Evolutionary conservation across 2,329 filamentous ascomycete species (phyloP), one percentile per base, ranked within the genome.

Genomic region (Grosmannia huntii): DNA sequence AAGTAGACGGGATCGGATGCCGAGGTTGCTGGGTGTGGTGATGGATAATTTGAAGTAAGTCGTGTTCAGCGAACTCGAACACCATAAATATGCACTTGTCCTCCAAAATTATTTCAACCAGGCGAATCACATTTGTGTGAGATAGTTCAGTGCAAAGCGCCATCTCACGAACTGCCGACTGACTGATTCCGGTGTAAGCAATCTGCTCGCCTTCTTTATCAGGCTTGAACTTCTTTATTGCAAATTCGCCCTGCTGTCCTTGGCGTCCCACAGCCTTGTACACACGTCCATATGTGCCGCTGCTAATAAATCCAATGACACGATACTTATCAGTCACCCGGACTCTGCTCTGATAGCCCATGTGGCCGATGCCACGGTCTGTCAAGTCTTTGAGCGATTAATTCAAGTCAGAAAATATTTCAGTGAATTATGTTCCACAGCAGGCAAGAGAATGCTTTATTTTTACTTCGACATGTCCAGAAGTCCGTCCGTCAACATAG

Each of bases 31-130:
- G 87, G 1, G 89, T 95, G 72, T 99, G 94, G 69, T 97, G 91
- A 69, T 99, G 94, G 65, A 99, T 96, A 69, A 99, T 97, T 71
- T 99, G 94, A 5, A 99, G 78, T 44, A 99, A 75, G 71, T 99
- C 94, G 71, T 99, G 94, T 72, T 99, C 94, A 64, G 94, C 94
- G 70, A 96, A 99, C 71, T 97, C 94, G 66, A 99, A 97, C 2
- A 99, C 91, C 87, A 99, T 99, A 73, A 91, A 99, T 70, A 99
- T 97, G 74, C 91, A 96, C 75, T 97, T 97, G 71, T 96, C 91
- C 73, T 99, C 92, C 3, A 99, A 79, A 66, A 99, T 96, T 66
- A 96, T 97, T 72, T 99, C 94, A 61, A 92, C 84, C 1, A 96
- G 82, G 60, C 87, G 84, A 64, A 99, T 92, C 38, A 99, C 85